These are phyloP conservation scores for Rhododendron simsii DNA, from an alignment of 148 eudicot species.

Conservation along the genomic window DNA sequence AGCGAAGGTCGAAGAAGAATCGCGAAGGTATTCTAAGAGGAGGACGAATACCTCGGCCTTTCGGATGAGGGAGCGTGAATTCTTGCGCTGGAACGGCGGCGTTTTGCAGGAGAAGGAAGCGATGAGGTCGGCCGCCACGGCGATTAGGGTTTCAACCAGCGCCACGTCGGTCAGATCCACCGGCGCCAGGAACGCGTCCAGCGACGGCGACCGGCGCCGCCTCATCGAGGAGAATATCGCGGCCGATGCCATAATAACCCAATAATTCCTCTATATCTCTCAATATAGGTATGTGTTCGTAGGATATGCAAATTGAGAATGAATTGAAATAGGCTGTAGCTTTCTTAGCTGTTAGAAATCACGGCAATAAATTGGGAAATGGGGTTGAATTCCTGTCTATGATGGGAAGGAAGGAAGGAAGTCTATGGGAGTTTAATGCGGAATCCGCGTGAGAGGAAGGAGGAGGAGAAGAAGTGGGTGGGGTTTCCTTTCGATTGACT, in stretches of 20 bases:
- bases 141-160: slow-evolving; percentile 46
- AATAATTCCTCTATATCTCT: background rate
- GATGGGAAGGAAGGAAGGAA: background rate
- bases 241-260: slow-evolving; percentile 51
- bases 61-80: slow-evolving; percentile 49
- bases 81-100: slow-evolving; percentile 51
- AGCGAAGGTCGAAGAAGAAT: slow-evolving; percentile 18
- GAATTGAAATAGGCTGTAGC: background rate
- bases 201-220: slow-evolving; percentile 66
- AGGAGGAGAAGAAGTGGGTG: background rate
- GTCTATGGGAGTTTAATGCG: background rate
- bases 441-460: slow-evolving; percentile 8
- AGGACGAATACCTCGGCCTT: slow-evolving; percentile 54
- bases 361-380: background rate
- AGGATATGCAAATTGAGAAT: background rate
- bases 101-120: slow-evolving; percentile 39
- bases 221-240: slow-evolving; percentile 70
- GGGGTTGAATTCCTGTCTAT: background rate
- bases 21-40: slow-evolving; percentile 50
- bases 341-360: background rate
- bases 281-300: background rate
- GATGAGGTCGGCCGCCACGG: slow-evolving; percentile 43
- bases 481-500: slow-evolving; percentile 1
- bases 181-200: slow-evolving; percentile 86
- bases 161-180: slow-evolving; percentile 57